A percentile compares a stretch with the other conserved stretches of the same genome.
Evolutionary conservation across 345 rosid species (phyloP).

Genomic region (Acer campestre): DNA sequence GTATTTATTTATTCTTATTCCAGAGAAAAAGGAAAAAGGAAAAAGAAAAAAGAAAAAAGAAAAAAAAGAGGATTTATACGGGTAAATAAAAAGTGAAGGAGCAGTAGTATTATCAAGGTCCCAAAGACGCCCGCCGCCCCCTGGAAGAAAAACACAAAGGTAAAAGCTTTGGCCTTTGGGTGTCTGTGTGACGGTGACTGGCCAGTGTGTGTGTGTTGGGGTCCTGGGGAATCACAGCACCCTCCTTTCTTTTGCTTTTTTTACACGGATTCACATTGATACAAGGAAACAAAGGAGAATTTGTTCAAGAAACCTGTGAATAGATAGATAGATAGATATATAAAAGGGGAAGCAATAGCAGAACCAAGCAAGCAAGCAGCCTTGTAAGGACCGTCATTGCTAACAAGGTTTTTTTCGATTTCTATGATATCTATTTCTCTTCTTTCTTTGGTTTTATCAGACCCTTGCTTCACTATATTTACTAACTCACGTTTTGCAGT

Average conservation of each 20-base stretch:
- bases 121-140: conserved; percentile 18
- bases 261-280: conserved; percentile 1
- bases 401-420: conserved; percentile 24
- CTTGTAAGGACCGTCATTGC: conserved; percentile 30
- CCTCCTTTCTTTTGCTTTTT: neutral
- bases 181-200: too few species aligned
- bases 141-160: conserved; percentile 1
- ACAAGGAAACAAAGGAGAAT: neutral
- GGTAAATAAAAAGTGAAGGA: neutral
- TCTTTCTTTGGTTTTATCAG: conserved; percentile 28
- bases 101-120: neutral
- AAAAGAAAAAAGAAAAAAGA: neutral
- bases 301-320: neutral
- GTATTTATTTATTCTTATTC: neutral
- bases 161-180: neutral
- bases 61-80: neutral
- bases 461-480: neutral
- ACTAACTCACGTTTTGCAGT: neutral
- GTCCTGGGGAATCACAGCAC: neutral
- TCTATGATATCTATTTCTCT: conserved; percentile 17
- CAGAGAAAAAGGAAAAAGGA: neutral
- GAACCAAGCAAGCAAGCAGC: neutral
- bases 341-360: neutral
- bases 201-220: neutral
- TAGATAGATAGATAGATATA: neutral